Evolutionary conservation across 306 rosid species (phyloP).

Genomic region (Castanea mollissima): DNA sequence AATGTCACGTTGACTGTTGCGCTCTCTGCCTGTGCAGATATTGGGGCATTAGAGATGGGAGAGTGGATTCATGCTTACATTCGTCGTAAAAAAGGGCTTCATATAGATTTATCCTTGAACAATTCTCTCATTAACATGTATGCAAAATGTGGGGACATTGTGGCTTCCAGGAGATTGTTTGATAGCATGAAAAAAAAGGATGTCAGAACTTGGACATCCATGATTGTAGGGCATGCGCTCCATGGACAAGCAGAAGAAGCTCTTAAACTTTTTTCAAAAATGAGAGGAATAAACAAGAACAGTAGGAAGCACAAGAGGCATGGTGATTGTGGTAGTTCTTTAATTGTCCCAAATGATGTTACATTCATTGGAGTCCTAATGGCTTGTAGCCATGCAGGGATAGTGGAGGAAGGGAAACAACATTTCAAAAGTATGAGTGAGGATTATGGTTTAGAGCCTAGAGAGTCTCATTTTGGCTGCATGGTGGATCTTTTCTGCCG

Average conservation of each 20-base stretch:
- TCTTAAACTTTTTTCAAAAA: conserved; percentile 27
- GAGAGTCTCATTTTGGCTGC: conserved; percentile 63
- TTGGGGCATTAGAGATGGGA: conserved; percentile 49
- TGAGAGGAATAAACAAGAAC: conserved; percentile 15
- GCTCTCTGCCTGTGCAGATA: conserved; percentile 60
- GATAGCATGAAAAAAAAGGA: conserved; percentile 43
- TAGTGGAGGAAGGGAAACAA: conserved; percentile 59
- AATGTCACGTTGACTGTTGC: conserved; percentile 41
- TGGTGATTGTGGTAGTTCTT: neutral
- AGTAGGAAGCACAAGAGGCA: conserved; percentile 5
- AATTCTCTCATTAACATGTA: conserved; percentile 66
- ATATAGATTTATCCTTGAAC: conserved; percentile 40
- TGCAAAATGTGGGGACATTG: conserved; percentile 40
- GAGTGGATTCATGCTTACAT: conserved; percentile 45
- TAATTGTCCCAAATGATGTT: conserved; percentile 41
- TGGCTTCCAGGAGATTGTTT: conserved; percentile 48
- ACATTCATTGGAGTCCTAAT: conserved; percentile 64
- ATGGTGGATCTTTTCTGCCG: conserved; percentile 71
- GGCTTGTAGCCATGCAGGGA: conserved; percentile 73
- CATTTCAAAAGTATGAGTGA: conserved; percentile 54
- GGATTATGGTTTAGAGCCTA: conserved; percentile 43
- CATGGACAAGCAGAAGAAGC: conserved; percentile 55
- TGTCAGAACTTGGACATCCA: conserved; percentile 65
- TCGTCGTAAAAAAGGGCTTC: conserved; percentile 11
- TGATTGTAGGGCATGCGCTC: conserved; percentile 64